A percentile compares a stretch with the other conserved stretches of the same genome.
phyloP scores from a whole-genome alignment of 1,284 basidiomycete species.

The Heterobasidion occidentale region DNA sequence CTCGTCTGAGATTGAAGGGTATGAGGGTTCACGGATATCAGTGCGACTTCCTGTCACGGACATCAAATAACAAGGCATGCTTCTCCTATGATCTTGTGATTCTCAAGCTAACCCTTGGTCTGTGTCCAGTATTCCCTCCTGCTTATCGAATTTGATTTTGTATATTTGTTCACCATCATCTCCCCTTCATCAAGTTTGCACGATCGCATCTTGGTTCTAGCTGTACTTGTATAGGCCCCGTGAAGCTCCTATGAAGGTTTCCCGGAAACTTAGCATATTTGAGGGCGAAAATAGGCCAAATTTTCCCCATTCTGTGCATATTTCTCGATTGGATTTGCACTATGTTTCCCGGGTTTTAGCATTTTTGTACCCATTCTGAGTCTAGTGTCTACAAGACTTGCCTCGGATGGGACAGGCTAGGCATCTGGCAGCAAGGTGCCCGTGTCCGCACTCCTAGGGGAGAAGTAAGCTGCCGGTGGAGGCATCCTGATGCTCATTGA shows the following conservation, averaged over 20 bases:
- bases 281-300: background rate
- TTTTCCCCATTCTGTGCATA: background rate
- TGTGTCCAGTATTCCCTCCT: background rate
- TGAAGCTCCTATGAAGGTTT: background rate
- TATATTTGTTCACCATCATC: background rate
- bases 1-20: constrained; percentile 2
- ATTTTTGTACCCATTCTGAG: constrained; percentile 20
- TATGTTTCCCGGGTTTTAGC: background rate
- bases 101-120: background rate
- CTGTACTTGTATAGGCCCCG: no score
- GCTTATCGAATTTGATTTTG: background rate
- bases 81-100: no score
- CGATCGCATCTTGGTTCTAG: background rate
- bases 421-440: constrained; percentile 14
- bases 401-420: constrained; percentile 25
- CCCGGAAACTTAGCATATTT: background rate
- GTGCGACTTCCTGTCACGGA: background rate
- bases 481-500: constrained; percentile 80
- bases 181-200: background rate
- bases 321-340: background rate
- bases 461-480: constrained; percentile 69
- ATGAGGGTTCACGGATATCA: background rate
- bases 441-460: constrained; percentile 30
- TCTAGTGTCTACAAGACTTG: constrained; percentile 51
- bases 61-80: no score